A percentile compares a stretch with the other conserved stretches of the same genome.
phyloP scores from a whole-genome alignment of 2,329 filamentous ascomycete genomes.

The Scedosporium dehoogii region DNA sequence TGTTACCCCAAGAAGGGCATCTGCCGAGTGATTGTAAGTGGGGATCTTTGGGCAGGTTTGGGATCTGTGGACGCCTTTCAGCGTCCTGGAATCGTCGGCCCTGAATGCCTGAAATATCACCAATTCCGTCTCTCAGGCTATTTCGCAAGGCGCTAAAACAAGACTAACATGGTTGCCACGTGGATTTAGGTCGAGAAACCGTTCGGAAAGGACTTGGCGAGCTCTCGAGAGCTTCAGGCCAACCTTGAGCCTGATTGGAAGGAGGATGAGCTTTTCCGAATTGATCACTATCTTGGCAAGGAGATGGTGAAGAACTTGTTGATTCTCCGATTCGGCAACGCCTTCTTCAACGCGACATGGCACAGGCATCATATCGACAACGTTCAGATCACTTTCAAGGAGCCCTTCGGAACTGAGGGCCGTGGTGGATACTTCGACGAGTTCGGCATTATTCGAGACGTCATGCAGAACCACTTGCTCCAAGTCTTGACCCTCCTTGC shows the following conservation, averaged over 20 bases:
- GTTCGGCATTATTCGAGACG: conserved; percentile 97
- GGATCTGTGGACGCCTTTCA: too few species aligned
- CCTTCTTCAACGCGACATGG: conserved; percentile 97
- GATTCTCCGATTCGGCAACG: conserved; percentile 95
- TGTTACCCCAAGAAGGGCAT: conserved; percentile 90
- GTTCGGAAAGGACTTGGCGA: conserved; percentile 92
- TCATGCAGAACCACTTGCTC: conserved; percentile 98
- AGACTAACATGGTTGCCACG: neutral
- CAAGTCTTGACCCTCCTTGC: conserved; percentile 93
- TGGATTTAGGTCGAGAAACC: conserved; percentile 82
- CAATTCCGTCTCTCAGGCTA: too few species aligned
- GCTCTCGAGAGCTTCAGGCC: conserved; percentile 88
- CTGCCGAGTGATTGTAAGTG: conserved; percentile 80
- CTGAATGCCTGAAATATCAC: too few species aligned
- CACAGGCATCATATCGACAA: conserved; percentile 99
- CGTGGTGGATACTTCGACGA: conserved; percentile 98
- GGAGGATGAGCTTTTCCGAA: conserved; percentile 97
- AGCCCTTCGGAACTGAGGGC: conserved; percentile 96
- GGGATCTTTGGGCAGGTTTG: neutral
- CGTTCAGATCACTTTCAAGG: conserved; percentile 98
- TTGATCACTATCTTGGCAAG: conserved; percentile 98
- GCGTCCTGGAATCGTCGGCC: neutral
- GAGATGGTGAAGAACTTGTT: conserved; percentile 99
- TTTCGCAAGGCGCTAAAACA: neutral
- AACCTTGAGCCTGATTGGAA: conserved; percentile 96